Base-by-base conservation (phyloP, 345 rosid species). In the Ailanthus altissimus region DNA sequence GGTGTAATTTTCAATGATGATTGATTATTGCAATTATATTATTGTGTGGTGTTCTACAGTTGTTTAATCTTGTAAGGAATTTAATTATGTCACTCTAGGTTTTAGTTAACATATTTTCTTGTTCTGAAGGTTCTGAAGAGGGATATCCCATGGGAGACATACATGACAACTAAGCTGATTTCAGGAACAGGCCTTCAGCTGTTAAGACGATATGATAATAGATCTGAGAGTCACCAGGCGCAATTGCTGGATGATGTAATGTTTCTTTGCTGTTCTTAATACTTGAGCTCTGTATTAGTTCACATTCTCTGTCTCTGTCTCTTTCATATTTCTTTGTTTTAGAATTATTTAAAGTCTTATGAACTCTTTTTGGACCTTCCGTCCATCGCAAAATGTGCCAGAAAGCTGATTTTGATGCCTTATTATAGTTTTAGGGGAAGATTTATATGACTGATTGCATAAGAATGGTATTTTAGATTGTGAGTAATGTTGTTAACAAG, bases 91-190 rank as follows among this genome's bases (percentile, higher is more conserved):
- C 46, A 64, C 54, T 25, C 32, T 67, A 25, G 32, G 71, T 26
- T 75, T 84, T 61, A 51, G 25, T 83, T 73, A 49, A 11, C 23
- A 51, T 74, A 8, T 72, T 32, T 18, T 80, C 46, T 26, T 53
- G 12, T 70, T 76, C 76, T 74, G 53, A 51, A 94, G 99, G 98
- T 94, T 56, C 82, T 96, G 84, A 88, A 81, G 88, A 88, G 99
- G 85, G 99, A 92, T 67, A 96, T 96, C 83, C 99, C 99, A 73
- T 94, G 98, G 99, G 98, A 92, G 88, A 88, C 98, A n/a, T 96
- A 96, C 85, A 88, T 88, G 97, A 84, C 89, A 59, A 96, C 99
- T 42, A 90, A 94, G 88, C 90, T 96, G 76, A 89, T 96, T 63
- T 86, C 98, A 12, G 94, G 91, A 56, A 84, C 95, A 9, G 93